Percentiles rank a stretch among this genome's conserved stretches.
Conservation (phyloP, 1,284 basidiomycete genomes). For the Moesziomyces antarcticus region DNA sequence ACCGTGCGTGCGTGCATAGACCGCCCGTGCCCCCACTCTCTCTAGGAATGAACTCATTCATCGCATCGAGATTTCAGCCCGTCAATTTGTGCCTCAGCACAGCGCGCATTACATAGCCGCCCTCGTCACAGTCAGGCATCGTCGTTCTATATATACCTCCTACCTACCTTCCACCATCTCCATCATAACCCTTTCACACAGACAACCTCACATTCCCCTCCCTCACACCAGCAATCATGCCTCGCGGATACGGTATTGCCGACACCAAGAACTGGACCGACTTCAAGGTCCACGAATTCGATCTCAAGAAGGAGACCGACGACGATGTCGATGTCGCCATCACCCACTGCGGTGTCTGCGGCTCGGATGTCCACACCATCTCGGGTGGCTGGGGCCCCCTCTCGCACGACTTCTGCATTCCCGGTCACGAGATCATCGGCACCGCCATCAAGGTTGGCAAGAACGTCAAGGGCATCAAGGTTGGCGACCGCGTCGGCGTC, state of each 20-base stretch:
- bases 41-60: slow-evolving; percentile 4
- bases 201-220: not conserved
- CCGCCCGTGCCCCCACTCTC: not conserved
- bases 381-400: slow-evolving; percentile 65
- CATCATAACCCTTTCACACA: not conserved
- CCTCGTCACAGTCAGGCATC: not conserved
- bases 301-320: slow-evolving; percentile 62
- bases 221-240: slow-evolving; percentile 14
- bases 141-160: not conserved
- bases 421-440: slow-evolving; percentile 76
- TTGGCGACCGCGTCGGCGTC: slow-evolving; percentile 76
- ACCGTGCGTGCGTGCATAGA: not conserved
- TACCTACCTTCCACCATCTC: not conserved
- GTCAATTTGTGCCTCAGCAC: not conserved
- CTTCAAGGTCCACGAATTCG: slow-evolving; percentile 66
- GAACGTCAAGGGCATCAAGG: slow-evolving; percentile 74
- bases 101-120: slow-evolving; percentile 14
- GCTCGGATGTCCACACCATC: slow-evolving; percentile 60
- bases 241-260: slow-evolving; percentile 63
- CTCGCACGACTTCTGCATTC: slow-evolving; percentile 66
- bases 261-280: slow-evolving; percentile 66
- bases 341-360: slow-evolving; percentile 65
- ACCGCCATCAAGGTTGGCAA: slow-evolving; percentile 69
- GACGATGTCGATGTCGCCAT: slow-evolving; percentile 64
- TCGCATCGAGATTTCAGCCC: slow-evolving; percentile 13